Base-by-base conservation (phyloP, 352 stramenopile genomes). In the Pythium monospermum region DNA sequence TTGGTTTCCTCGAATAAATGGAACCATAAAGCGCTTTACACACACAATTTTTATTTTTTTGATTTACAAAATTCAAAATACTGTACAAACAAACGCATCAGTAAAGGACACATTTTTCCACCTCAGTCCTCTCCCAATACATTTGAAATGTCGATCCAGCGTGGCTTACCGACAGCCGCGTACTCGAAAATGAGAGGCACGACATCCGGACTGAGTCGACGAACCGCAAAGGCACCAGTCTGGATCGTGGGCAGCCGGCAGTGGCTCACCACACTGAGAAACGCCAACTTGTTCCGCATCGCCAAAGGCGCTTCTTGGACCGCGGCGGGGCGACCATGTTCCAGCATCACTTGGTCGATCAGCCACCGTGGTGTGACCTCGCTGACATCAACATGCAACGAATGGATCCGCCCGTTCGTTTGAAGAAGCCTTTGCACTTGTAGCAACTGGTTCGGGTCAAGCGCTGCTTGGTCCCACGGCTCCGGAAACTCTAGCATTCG, bases 121-220 rank as follows among this genome's bases (percentile, higher is more conserved):
- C n/a, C n/a, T n/a, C n/a, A n/a, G n/a, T n/a, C n/a, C n/a, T n/a
- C n/a, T n/a, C n/a, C n/a, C n/a, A n/a, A n/a, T n/a, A n/a, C n/a
- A n/a, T n/a, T n/a, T n/a, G n/a, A n/a, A n/a, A 59, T 36, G 7
- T 53, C 32, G 26, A 59, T 28, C 52, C 52, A 59, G 11, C 43
- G 52, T 15, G 35, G 33, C 21, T 32, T 35, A 33, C 52, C 41
- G 15, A 37, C 32, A n/a, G 52, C 52, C 0, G 52, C 43, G 19
- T 33, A 59, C 19, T 53, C 32, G n/a, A 59, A 59, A 2, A 59
- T 21, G 19, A 47, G 52, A 27, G 19, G 22, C n/a, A 48, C 4
- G 6, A 48, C 30, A 35, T 59, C 52, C 4, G 38, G 42, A 28
- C 44, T 53, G 13, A 59, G 43, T 1, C 44, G 13, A 6, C 23